Evolutionary conservation across 1,284 basidiomycete species (phyloP), one percentile per base, ranked within the genome.

Genomic region (Austroboletus novae-zelandiae): DNA sequence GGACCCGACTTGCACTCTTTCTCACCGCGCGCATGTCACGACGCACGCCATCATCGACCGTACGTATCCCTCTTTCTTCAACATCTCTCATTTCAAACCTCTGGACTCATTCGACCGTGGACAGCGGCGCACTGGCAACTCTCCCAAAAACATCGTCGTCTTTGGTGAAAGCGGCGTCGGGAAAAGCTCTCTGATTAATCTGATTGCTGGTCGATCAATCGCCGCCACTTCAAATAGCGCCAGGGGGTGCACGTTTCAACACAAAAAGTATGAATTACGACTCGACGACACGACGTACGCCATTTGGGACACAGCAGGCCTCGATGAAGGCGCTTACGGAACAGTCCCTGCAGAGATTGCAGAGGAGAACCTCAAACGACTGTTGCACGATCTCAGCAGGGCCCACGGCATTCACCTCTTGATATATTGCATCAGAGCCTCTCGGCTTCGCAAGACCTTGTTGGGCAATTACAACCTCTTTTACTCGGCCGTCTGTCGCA

Each of bases 381-480:
- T 65, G 40, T 42, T 65, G 3, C 60, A 43, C 30, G 62, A 61
- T 47, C 52, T 65, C 43, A 52, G 42, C 51, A 53, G 44, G 51
- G 59, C 62, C 40, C 36, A 57, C 37, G 64, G 64, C 20, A 35
- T 66, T 39, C 60, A 67, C 50, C 59, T 69, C 30, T 39, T 66
- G 29, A 41, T 66, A 10, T 69, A 69, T 57, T 65, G 64, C 50
- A 30, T 65, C 51, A 66, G 64, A 39, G 60, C 53, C 13, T 37
- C 57, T 15, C 56, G 58, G 40, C 54, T 70, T 46, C 61, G 56
- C 43, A 53, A 55, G 34, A 50, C 54, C 0, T 30, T 60, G 13
- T 48, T 63, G 30, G 37, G 36, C 44, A 68, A 70, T 52, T 71
- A 69, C 47, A 58, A 65, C 47, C 49, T 69, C 48, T 69, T 69